A percentile compares a stretch with the other conserved stretches of the same genome.
phyloP scores from a whole-genome alignment of 495 filamentous ascomycete genomes.

The Pyrenula massariospora region DNA sequence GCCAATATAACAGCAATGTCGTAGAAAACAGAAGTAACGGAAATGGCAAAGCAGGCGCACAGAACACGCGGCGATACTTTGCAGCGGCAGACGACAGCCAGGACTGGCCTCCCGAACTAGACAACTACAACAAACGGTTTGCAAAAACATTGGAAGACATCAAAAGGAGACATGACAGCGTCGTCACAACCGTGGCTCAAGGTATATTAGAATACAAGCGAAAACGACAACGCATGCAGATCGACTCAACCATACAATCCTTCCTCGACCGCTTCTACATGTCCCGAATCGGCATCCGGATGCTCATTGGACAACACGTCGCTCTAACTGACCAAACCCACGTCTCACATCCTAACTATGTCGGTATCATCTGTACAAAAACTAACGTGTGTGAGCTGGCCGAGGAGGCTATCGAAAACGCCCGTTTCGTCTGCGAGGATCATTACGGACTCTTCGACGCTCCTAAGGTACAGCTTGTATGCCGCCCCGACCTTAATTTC shows the following conservation, averaged over 20 bases:
- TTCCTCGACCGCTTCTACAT: constrained; percentile 99
- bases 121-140: constrained; percentile 88
- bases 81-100: constrained; percentile 76
- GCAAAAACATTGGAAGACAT: constrained; percentile 76
- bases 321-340: constrained; percentile 88
- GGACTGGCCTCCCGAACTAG: constrained; percentile 90
- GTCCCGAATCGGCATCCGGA: constrained; percentile 98
- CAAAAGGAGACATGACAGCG: constrained; percentile 90
- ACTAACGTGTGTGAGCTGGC: constrained; percentile 95
- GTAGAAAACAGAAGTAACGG: constrained; percentile 38
- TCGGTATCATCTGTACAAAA: constrained; percentile 97
- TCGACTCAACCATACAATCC: constrained; percentile 88
- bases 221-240: constrained; percentile 92
- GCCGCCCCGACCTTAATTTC: constrained; percentile 84
- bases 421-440: constrained; percentile 95
- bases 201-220: constrained; percentile 97
- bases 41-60: constrained; percentile 21
- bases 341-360: constrained; percentile 79
- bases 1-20: constrained; percentile 67
- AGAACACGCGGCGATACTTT: constrained; percentile 65
- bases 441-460: constrained; percentile 97
- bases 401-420: constrained; percentile 95
- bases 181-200: constrained; percentile 90
- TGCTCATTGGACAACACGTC: constrained; percentile 97
- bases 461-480: constrained; percentile 91